A percentile compares a stretch with the other conserved stretches of the same genome.
Evolutionary conservation across 208 protist species (phyloP).

Genomic region (Wallacemonas collosoma): DNA sequence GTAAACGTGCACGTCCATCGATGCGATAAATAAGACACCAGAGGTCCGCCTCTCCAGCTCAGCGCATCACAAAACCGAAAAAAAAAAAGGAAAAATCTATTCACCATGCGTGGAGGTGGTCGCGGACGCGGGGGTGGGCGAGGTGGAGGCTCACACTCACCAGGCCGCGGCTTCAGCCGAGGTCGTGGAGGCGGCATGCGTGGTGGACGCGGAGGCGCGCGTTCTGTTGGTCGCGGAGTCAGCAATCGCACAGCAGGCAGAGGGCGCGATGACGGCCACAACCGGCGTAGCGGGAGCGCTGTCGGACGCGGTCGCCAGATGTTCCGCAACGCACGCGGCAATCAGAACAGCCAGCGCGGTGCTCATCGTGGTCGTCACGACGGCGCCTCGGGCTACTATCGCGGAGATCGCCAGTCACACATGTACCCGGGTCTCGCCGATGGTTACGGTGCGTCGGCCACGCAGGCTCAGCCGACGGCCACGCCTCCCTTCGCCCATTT

Average conservation of each 20-base stretch:
- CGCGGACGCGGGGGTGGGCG: neutral
- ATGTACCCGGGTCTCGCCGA: slow-evolving; percentile 7
- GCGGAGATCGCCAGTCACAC: slow-evolving; percentile 4
- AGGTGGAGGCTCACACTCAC: neutral
- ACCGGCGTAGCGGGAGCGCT: too few relatives aligned
- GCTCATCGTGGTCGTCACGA: neutral
- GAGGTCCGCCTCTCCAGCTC: neutral
- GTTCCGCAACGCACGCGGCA: neutral
- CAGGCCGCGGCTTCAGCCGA: neutral
- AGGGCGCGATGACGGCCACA: too few relatives aligned
- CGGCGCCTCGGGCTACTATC: neutral
- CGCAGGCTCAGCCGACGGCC: slow-evolving; percentile 3
- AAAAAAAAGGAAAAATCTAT: neutral
- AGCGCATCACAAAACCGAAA: neutral
- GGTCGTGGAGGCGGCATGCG: neutral
- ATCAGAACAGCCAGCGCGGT: neutral
- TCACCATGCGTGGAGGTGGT: slow-evolving; percentile 4
- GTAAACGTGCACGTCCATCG: too few relatives aligned
- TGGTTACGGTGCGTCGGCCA: neutral
- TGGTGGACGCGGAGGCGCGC: neutral
- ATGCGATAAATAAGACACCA: too few relatives aligned
- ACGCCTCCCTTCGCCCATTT: neutral
- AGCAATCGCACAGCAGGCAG: too few relatives aligned
- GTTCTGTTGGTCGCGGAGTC: neutral
- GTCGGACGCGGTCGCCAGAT: too few relatives aligned